Evolutionary conservation across 257 asterid genomes (phyloP), one percentile per base, ranked within the genome.

Genomic region (Mitragyna speciosa): DNA sequence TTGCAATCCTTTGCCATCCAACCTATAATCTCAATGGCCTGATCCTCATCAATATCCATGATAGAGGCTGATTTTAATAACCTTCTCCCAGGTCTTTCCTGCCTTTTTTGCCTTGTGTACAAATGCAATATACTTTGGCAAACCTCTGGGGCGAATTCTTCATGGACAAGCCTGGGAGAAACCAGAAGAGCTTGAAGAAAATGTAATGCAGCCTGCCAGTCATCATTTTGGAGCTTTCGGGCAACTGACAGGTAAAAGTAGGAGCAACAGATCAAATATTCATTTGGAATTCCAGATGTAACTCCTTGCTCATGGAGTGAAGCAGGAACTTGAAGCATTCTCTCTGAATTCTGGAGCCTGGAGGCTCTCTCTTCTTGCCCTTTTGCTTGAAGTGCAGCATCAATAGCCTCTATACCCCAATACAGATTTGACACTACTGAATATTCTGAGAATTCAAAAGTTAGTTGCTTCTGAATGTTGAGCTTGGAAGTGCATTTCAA

Each of bases 291-390:
- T 56, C 96, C 94, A 75, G 92, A 82, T 20, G 97, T 95, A 6
- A 33, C 74, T 16, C 97, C 95, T 8, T 83, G 86, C 71, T 85
- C 91, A 17, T 93, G 93, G 64, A 95, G 72, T 7, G 97, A 89
- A 0, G 97, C 97, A 3, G 99, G 99, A 12, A 92, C 82, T 80
- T 95, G 99, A 75, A 95, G 98, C 97, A 92, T 87, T 64, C 79
- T 89, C 86, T 95, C 99, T 3, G 96, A 87, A 64, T 79, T 80
- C 52, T 87, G 87, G 31, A 93, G 89, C 86, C 33, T 83, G 20
- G 45, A 43, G 33, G 81, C 45, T 76, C 80, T 87, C 8, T 87
- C 91, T 0, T 89, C 89, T 0, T 1, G 41, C 56, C 66, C 72
- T 72, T 80, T 72, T 3, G 92, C 79, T 17, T 7, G 64, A 58